Evolutionary conservation across 805 yeast genomes (phyloP), one percentile per base, ranked within the genome.

Genomic region (Yarrowia osloensis): DNA sequence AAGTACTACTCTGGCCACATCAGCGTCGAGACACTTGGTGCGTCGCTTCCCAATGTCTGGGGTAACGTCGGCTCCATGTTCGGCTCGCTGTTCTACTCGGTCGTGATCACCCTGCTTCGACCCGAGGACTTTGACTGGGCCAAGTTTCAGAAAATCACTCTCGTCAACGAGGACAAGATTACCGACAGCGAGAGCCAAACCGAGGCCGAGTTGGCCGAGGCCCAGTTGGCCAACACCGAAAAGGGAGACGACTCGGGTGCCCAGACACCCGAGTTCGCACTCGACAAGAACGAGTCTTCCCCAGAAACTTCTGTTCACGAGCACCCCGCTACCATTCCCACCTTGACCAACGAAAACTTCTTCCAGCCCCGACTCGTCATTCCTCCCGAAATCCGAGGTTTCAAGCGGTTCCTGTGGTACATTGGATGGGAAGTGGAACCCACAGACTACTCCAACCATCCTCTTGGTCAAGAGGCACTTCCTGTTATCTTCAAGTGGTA

Each of bases 61-160:
- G 79, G 77, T 5, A 76, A 77, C 65, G 49, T 75, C 28, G 70
- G 71, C 0, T 71, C 78, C n/a, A 65, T 77, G 31, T 69, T 70
- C 29, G 70, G 77, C n/a, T 55, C 77, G 9, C 50, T 71, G 22
- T 21, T 71, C 21, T 70, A 69, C 62, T 59, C 67, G 2, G 69
- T 77, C 17, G 72, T 67, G 8, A 67, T 73, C 13, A 75, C 81
- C 1, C 69, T 75, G 62, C 73, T 79, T 39, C 74, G 75, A 69
- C 83, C 83, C n/a, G 81, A 78, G 15, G 74, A 79, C 65, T 80
- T 79, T 69, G 81, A 81, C 69, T 77, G 75, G 74, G 44, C 46
- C 19, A 33, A 33, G 21, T 67, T 67, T 50, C 68, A 63, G 31
- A 26, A 49, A 12, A 63, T 67, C 39, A 46, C 19, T 4, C 63